phyloP scores from a whole-genome alignment of 768 basidiomycete species.

The Lactarius vividus region DNA sequence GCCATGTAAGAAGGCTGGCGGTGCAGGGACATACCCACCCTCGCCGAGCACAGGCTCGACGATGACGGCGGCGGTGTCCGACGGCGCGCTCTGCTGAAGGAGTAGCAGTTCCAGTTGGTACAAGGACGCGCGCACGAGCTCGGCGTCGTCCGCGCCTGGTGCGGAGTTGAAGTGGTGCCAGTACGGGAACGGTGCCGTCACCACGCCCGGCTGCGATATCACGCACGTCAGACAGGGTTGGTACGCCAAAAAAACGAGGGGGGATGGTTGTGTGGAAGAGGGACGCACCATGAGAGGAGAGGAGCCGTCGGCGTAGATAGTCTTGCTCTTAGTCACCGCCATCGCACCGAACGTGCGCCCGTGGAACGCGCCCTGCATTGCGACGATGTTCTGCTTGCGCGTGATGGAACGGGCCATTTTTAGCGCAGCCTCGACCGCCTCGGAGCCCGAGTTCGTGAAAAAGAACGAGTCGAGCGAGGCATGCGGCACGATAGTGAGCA shows the following conservation, averaged over 20 bases:
- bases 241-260: not conserved
- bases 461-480: conserved; percentile 92
- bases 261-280: not conserved
- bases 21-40: conserved; percentile 92
- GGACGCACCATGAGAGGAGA: conserved; percentile 76
- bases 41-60: conserved; percentile 94
- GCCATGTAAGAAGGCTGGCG: conserved; percentile 73
- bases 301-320: conserved; percentile 76
- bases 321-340: conserved; percentile 93
- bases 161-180: conserved; percentile 81
- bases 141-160: conserved; percentile 50
- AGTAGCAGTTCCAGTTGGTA: conserved; percentile 81
- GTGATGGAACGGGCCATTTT: conserved; percentile 84
- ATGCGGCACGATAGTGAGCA: conserved; percentile 88
- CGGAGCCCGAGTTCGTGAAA: conserved; percentile 96
- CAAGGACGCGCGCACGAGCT: conserved; percentile 61
- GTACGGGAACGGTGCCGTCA: conserved; percentile 81
- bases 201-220: conserved; percentile 69
- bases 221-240: not conserved
- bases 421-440: conserved; percentile 86
- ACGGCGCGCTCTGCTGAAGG: conserved; percentile 75
- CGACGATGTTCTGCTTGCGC: conserved; percentile 81
- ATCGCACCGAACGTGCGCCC: conserved; percentile 92
- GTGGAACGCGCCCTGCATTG: conserved; percentile 92
- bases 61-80: conserved; percentile 90